phyloP scores from a whole-genome alignment of 1,284 basidiomycete species.

The Cryptococcus sp. region DNA sequence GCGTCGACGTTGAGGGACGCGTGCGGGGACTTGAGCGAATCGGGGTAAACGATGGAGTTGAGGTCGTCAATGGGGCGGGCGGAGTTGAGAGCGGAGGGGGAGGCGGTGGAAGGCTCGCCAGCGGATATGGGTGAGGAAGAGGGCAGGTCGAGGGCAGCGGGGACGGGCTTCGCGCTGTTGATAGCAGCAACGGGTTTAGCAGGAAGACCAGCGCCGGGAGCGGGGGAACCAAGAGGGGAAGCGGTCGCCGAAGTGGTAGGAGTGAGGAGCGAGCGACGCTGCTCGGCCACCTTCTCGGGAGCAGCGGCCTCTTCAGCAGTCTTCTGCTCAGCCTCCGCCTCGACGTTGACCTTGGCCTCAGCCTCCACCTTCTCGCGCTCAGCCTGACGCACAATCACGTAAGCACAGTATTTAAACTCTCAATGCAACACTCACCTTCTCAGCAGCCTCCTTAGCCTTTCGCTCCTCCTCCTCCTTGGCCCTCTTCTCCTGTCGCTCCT shows the following conservation, averaged over 20 bases:
- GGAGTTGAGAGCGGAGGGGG: constrained; percentile 65
- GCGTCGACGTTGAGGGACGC: constrained; percentile 80
- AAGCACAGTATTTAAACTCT: background rate
- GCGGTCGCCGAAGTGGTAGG: constrained; percentile 26
- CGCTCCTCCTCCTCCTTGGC: constrained; percentile 42
- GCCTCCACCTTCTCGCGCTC: constrained; percentile 52
- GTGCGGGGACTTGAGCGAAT: constrained; percentile 75
- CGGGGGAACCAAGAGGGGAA: constrained; percentile 41
- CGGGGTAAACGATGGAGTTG: constrained; percentile 73
- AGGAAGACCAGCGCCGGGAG: constrained; percentile 45
- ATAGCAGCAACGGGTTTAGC: constrained; percentile 46
- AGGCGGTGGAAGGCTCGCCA: constrained; percentile 22
- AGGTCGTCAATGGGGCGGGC: constrained; percentile 83
- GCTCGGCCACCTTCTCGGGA: constrained; percentile 29
- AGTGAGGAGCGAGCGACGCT: constrained; percentile 24
- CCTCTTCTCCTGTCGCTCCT: constrained; percentile 36
- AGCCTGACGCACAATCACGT: background rate
- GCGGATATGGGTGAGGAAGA: constrained; percentile 35
- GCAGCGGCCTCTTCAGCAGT: constrained; percentile 24
- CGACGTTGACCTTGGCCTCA: constrained; percentile 41
- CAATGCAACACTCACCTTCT: constrained; percentile 49
- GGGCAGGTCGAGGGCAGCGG: constrained; percentile 69
- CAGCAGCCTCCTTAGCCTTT: constrained; percentile 42
- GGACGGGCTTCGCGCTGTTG: constrained; percentile 45
- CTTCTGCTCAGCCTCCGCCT: constrained; percentile 34